Evolutionary conservation across 225 moss, liverwort and hornwort species (phyloP), one percentile per base, ranked within the genome.

Genomic region (Neckera pumila): DNA sequence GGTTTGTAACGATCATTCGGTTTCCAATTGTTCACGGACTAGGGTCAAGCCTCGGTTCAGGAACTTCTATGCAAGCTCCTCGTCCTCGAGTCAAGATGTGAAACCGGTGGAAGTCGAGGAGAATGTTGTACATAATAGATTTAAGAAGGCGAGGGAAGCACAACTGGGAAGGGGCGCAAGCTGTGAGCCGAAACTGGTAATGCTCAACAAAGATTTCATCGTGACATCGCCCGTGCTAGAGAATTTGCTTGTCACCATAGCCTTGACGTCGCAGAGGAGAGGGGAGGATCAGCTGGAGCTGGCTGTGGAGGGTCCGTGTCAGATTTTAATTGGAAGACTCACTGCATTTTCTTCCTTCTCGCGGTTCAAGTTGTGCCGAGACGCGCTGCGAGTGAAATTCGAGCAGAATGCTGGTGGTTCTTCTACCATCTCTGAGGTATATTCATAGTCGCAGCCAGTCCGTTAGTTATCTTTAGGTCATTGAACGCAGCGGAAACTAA

Each of bases 341-440:
- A 95, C 89, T 25, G 95, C 96, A 45, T 89, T 96, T 85, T 94
- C 94, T 67, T 89, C 94, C 11, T 92, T 88, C 83, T 73, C 90
- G 83, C 81, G 81, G 53, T 95, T 96, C 77, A 83, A 84, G 42
- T 82, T 96, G 74, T 90, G 95, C 40, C 79, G 57, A 71, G 95
- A 94, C 83, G 95, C 94, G 69, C 89, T 89, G 89, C 93, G 95
- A 61, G 96, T 95, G 56, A 91, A 92, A 61, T 85, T 82, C 78
- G 93, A 93, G 87, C 93, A 90, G 86, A 95, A 96, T 89, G 96
- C 96, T 25, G 96, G 96, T 40, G 96, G 96, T 53, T 90, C 93
- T 56, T 96, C 96, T 56, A 92, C 95, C 57, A 94, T 95, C 84
- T 96, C 96, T 54, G 96, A 96, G 94, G 95, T 94, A 63, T 43